Evolutionary conservation across 345 rosid species (phyloP), one percentile per base, ranked within the genome.

Genomic region (Eucalyptus guilfoylei): DNA sequence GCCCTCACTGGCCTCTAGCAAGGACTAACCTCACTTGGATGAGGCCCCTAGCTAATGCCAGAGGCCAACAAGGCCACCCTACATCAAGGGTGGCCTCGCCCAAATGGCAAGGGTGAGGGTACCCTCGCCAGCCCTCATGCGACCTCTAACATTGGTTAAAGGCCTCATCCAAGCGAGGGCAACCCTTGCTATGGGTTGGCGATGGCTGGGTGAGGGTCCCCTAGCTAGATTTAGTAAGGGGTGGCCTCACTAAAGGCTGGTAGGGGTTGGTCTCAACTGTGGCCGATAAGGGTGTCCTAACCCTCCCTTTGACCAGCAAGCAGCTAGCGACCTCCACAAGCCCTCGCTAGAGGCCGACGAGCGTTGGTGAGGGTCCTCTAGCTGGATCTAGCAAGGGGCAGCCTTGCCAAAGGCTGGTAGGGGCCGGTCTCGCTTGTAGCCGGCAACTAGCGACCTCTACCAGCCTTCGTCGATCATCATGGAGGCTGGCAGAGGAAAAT

Each of bases 41-140:
- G 24, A 52, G 58, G 58, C 58, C 58, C 58, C 11, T 52, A 1
- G 58, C 23, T 0, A 1, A 1, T 50, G 54, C 4, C 0, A 17
- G 0, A 19, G 58, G 58, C 24, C 9, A 52, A 0, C 10, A 52
- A 52, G 55, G 24, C 24, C 55, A 19, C 55, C 55, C 24, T 52
- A 19, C 1, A 1, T 52, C 1, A 52, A 52, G 24, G 9, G 24
- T 50, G 55, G 55, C 4, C 23, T 17, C 9, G 0, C 2, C 24
- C 55, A 52, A 52, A 52, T 19, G 58, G 58, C 10, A 0, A 52
- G 58, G 24, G 26, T 19, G 24, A 52, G 1, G 5, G 55, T 4
- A 52, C 24, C 24, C 24, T 52, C 0, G 1, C 58, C 5, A 52
- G 1, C 2, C 58, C 58, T 52, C 11, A 0, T 0, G 0, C 58